A percentile compares a stretch with the other conserved stretches of the same genome.
Evolutionary conservation across 768 basidiomycete genomes (phyloP).

Genomic region (Hypholoma sublateritium): DNA sequence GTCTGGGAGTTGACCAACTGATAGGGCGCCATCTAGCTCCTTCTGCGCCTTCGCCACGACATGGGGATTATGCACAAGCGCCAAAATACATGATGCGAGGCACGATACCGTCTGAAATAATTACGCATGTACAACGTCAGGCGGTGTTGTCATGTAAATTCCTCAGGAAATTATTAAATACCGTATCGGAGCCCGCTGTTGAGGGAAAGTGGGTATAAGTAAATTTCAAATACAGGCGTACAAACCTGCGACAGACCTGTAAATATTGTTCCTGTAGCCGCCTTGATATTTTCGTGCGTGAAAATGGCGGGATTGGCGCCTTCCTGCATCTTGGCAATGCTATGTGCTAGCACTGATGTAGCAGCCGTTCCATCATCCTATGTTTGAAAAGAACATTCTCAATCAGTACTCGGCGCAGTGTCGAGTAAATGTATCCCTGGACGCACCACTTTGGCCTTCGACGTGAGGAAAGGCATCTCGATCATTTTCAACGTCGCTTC

Average conservation of each 20-base stretch:
- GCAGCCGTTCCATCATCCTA: constrained; percentile 11
- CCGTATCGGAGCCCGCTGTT: constrained; percentile 25
- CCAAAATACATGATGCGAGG: constrained; percentile 31
- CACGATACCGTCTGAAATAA: constrained; percentile 24
- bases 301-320: constrained; percentile 20
- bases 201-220: constrained; percentile 19
- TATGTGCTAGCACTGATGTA: constrained; percentile 8
- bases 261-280: constrained; percentile 37
- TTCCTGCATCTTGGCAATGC: constrained; percentile 19
- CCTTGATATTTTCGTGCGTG: constrained; percentile 25
- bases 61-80: constrained; percentile 31
- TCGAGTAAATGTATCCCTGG: background rate
- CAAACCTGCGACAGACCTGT: constrained; percentile 22
- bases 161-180: background rate
- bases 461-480: constrained; percentile 12
- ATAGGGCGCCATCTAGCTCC: constrained; percentile 34
- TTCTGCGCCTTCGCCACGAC: constrained; percentile 30
- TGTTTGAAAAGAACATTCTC: background rate
- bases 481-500: constrained; percentile 31
- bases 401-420: too few species aligned
- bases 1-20: constrained; percentile 30
- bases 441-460: background rate
- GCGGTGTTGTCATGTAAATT: background rate
- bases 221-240: background rate
- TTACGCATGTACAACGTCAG: background rate